These are phyloP conservation scores for Fomitopsis schrenkii DNA, from an alignment of 1,284 basidiomycete genomes.

Conservation along the genomic window DNA sequence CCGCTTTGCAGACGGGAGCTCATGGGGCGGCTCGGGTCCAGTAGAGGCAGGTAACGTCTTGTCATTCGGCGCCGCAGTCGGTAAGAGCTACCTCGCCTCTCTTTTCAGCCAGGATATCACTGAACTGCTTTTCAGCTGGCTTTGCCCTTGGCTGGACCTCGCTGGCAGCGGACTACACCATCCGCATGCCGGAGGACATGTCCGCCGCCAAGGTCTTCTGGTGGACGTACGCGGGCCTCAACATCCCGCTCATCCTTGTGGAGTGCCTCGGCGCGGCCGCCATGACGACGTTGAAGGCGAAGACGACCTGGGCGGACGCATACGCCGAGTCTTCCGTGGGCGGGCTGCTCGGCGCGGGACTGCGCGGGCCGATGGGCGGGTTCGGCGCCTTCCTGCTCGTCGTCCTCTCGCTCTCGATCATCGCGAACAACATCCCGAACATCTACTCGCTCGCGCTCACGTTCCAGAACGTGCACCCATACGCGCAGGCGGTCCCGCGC, in stretches of 20 bases:
- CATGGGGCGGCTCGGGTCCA: constrained; percentile 16
- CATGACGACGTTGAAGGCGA: constrained; percentile 25
- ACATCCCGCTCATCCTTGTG: constrained; percentile 16
- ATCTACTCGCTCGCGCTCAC: constrained; percentile 32
- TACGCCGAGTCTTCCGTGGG: constrained; percentile 22
- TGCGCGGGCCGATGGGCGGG: constrained; percentile 22
- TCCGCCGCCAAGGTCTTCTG: constrained; percentile 27
- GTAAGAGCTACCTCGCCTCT: not conserved
- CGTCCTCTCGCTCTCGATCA: constrained; percentile 29
- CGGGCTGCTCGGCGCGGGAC: constrained; percentile 24
- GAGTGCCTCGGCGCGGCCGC: constrained; percentile 11
- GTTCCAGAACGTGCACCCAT: constrained; percentile 30
- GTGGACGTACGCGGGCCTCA: constrained; percentile 32
- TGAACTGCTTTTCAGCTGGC: constrained; percentile 12
- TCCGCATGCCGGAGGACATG: constrained; percentile 30
- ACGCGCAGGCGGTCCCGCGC: constrained; percentile 31
- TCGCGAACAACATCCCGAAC: constrained; percentile 31
- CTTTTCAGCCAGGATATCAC: not conserved
- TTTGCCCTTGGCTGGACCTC: constrained; percentile 26
- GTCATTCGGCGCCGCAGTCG: constrained; percentile 22
- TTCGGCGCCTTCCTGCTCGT: constrained; percentile 28
- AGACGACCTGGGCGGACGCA: constrained; percentile 20
- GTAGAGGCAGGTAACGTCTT: constrained; percentile 25
- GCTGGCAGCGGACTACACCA: constrained; percentile 28
- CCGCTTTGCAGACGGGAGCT: constrained; percentile 20